Base-by-base conservation (phyloP, 2,329 filamentous ascomycete genomes). In the Diaporthe australafricana region DNA sequence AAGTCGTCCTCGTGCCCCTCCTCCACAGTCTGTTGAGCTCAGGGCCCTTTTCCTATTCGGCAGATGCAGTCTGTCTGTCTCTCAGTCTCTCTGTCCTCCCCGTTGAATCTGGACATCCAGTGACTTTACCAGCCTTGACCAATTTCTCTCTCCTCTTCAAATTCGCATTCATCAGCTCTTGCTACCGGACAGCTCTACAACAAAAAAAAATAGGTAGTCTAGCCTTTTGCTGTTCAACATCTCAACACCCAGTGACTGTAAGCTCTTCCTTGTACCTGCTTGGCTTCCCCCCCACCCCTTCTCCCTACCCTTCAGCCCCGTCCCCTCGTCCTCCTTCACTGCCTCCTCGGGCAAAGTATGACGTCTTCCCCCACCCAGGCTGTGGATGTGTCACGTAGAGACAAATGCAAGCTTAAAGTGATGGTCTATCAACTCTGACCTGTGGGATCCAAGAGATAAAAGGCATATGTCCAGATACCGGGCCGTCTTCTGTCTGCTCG, bases 1-100 rank as follows among this genome's bases (percentile, higher is more conserved):
- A 67, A 70, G 25, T 12, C 32, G 48, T 57, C 57, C 69, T 57
- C 69, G 69, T 70, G 69, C 47, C 69, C 67, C 42, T 50, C 47
- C n/a, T 20, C 42, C 32, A 20, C 42, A 38, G 50, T 48, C 22
- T 25, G 12, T 35, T 25, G 30, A 50, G 32, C 30, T 40, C 27
- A 5, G 35, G 3, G 38, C n/a, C 16, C 5, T 20, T 48, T 60
- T 55, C n/a, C 25, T 56, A 20, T 14, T 20, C 32, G 56, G 42
- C 16, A 60, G 55, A 69, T 38, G 27, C 7, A 27, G 8, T 22
- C 42, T 48, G 12, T 35, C 16, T 22, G 30, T 22, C 22, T 52
- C 16, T 20, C 42, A 14, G 40, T 47, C 8, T 22, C 32, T 16
- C 42, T 35, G 14, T 63, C 60, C 8, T 22, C 32, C 9, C 42